Evolutionary conservation across 352 stramenopile species (phyloP), one percentile per base, ranked within the genome.

Genomic region (Phytophthora citrophthora): DNA sequence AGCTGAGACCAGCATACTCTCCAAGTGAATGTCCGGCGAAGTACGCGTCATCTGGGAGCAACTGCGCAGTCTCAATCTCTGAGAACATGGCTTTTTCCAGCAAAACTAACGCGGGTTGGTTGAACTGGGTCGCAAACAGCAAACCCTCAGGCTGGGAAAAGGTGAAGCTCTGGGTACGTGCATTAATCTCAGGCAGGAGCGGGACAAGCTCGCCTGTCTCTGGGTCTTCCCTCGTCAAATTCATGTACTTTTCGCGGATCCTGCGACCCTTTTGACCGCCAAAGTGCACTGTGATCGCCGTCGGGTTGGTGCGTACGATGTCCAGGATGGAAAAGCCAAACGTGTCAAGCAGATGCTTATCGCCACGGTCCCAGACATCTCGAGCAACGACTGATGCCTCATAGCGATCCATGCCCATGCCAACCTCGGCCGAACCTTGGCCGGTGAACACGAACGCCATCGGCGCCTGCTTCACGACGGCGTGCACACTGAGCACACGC

Each of bases 261-360:
- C 61, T 61, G 10, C 78, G 81, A 20, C 89, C 89, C 31, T 82
- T 84, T 49, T 82, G 83, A 26, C 89, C 89, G 34, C 89, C 89
- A 80, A 97, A 97, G 68, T 96, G 82, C 32, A 97, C 86, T 12
- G 81, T 94, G 39, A 97, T 76, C 2, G 81, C 76, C 54, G 86
- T 86, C 1, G 89, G 89, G 62, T 97, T 97, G 64, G 87, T 87
- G 29, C 81, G 81, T 16, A 97, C 89, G 38, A 97, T 96, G 10
- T 96, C 81, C 0, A 97, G 67, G 61, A 97, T 96, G 12, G 86
- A 95, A 51, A 97, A 96, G 34, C 89, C 89, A 57, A 94, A 97
- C n/a, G 74, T 93, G 11, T 79, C 68, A 34, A 67, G 70, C 38
- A 97, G 64, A 54, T 96, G 85, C 31, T 44, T 29, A 47, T 97